phyloP scores from a whole-genome alignment of 345 rosid genomes.

The Boechera retrofracta region DNA sequence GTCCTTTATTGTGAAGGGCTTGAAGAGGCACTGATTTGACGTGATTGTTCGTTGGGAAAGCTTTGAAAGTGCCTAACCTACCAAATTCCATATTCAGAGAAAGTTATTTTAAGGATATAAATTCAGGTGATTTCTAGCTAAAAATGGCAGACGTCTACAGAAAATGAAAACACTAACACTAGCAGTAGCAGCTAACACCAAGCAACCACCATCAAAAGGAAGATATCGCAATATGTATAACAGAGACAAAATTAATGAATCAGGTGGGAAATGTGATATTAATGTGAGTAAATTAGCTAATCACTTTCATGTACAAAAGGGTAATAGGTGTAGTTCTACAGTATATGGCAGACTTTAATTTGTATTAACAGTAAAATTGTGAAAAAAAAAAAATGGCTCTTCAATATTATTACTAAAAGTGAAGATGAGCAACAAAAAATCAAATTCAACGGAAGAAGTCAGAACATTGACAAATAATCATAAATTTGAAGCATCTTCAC shows the following conservation, averaged over 20 bases:
- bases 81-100: slow-evolving; percentile 38
- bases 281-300: background rate
- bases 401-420: background rate
- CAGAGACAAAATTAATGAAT: background rate
- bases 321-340: slow-evolving; percentile 22
- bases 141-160: slow-evolving; percentile 17
- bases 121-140: slow-evolving; percentile 38
- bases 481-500: background rate
- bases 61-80: slow-evolving; percentile 73
- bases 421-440: slow-evolving; percentile 8
- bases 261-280: background rate
- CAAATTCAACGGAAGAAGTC: background rate
- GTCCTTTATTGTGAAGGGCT: slow-evolving; percentile 81
- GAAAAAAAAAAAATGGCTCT: slow-evolving; percentile 11
- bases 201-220: slow-evolving; percentile 16
- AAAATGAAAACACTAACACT: background rate
- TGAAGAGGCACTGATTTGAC: slow-evolving; percentile 68
- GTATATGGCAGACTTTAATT: background rate
- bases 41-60: slow-evolving; percentile 74
- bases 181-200: slow-evolving; percentile 7
- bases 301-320: slow-evolving; percentile 2
- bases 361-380: slow-evolving; percentile 14
- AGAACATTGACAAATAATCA: background rate
- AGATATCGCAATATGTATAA: background rate
- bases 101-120: slow-evolving; percentile 11